A percentile compares a stretch with the other conserved stretches of the same genome.
phyloP scores from a whole-genome alignment of 371 early-diverging fungal species.

The Lichtheimia hyalospora region DNA sequence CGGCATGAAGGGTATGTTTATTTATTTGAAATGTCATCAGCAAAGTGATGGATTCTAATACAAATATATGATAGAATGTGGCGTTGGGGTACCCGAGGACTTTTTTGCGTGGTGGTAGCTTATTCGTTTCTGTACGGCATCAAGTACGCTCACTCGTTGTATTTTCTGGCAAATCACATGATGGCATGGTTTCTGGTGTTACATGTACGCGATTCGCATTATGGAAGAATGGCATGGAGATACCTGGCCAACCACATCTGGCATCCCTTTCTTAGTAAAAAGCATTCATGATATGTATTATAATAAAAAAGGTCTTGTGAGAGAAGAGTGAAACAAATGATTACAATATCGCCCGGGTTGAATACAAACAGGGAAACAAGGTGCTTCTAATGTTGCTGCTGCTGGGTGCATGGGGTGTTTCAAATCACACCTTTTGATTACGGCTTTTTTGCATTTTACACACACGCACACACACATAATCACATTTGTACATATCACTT shows the following conservation, averaged over 20 bases:
- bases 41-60: neutral
- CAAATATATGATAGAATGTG: slow-evolving; percentile 20
- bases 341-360: neutral
- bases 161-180: slow-evolving; percentile 42
- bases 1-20: slow-evolving; percentile 43
- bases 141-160: slow-evolving; percentile 50
- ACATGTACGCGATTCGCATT: slow-evolving; percentile 41
- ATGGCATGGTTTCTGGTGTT: slow-evolving; percentile 44
- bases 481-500: no score
- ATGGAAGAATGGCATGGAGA: slow-evolving; percentile 27
- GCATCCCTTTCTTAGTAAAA: slow-evolving; percentile 30
- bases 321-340: neutral
- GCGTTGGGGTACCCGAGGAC: slow-evolving; percentile 28
- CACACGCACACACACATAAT: neutral
- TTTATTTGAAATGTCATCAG: neutral
- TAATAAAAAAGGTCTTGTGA: neutral
- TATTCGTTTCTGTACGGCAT: slow-evolving; percentile 50
- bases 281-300: slow-evolving; percentile 30
- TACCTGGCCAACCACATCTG: slow-evolving; percentile 33
- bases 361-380: neutral
- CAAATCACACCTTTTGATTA: neutral
- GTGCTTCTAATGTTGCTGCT: neutral
- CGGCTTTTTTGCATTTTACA: neutral
- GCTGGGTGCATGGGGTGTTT: slow-evolving; percentile 4
- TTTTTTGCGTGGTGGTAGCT: slow-evolving; percentile 34